Percentiles rank a stretch among this genome's conserved stretches.
These are phyloP conservation scores for Atkinsonella hypoxylon DNA, from an alignment of 2,329 filamentous ascomycete species.

Conservation along the genomic window DNA sequence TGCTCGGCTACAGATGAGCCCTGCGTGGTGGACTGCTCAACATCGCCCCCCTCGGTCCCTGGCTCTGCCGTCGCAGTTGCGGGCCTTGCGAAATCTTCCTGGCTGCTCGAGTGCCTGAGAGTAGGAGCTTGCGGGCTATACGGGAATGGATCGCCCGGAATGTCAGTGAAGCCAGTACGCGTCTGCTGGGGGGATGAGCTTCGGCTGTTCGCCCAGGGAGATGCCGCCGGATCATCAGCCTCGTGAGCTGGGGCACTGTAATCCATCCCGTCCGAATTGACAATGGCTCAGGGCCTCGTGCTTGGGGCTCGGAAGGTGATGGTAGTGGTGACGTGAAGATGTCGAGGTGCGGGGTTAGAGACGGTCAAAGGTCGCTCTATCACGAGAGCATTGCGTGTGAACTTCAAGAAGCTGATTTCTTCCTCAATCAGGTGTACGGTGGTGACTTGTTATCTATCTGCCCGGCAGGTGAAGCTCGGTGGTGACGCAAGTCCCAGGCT, in stretches of 20 bases:
- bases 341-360: neutral
- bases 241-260: slow-evolving; percentile 45
- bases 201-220: slow-evolving; percentile 45
- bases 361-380: neutral
- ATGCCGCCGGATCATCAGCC: slow-evolving; percentile 38
- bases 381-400: slow-evolving; percentile 1
- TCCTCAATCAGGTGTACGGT: neutral
- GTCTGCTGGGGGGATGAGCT: slow-evolving; percentile 36
- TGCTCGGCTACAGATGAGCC: slow-evolving; percentile 7
- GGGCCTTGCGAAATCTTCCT: slow-evolving; percentile 32
- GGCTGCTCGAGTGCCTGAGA: slow-evolving; percentile 24
- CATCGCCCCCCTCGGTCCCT: slow-evolving; percentile 26
- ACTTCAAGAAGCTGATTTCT: neutral
- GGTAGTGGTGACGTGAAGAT: neutral
- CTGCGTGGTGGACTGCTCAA: slow-evolving; percentile 21
- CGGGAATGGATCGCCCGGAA: slow-evolving; percentile 31
- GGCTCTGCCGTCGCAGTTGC: slow-evolving; percentile 34
- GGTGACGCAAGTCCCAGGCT: slow-evolving; percentile 4
- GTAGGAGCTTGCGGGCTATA: slow-evolving; percentile 31
- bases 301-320: neutral
- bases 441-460: neutral
- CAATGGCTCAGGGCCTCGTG: neutral
- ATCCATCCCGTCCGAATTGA: slow-evolving; percentile 33
- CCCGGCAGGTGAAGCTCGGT: neutral
- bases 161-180: slow-evolving; percentile 29